Conservation (phyloP, 2,329 filamentous ascomycete genomes). For the Colletotrichum truncatum region DNA sequence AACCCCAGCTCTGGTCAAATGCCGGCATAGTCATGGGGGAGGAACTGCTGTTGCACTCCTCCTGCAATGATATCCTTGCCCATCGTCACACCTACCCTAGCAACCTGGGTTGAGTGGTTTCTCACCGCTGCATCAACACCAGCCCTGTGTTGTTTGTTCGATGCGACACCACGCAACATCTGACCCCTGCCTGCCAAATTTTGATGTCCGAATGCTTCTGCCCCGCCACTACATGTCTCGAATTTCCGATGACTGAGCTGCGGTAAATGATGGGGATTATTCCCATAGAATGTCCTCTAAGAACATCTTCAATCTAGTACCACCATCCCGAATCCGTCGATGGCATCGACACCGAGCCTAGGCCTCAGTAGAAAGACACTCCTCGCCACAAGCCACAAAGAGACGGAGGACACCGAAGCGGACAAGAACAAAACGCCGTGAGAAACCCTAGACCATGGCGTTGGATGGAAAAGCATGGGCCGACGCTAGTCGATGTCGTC, state of each 20-base stretch:
- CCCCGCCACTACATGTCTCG: background rate
- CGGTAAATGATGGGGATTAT: too few relatives aligned
- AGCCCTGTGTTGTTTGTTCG: too few relatives aligned
- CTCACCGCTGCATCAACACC: too few relatives aligned
- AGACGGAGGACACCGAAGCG: conserved; percentile 3
- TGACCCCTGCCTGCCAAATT: background rate
- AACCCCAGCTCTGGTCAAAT: background rate
- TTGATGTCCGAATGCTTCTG: background rate
- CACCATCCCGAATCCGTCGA: background rate
- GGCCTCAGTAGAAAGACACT: background rate
- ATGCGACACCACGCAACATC: background rate
- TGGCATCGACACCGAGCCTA: background rate
- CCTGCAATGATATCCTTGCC: too few relatives aligned
- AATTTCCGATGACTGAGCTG: too few relatives aligned
- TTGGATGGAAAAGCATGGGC: conserved; percentile 6
- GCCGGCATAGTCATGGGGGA: too few relatives aligned
- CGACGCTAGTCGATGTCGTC: conserved; percentile 20
- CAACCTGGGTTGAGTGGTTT: too few relatives aligned
- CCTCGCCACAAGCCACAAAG: background rate
- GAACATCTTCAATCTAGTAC: background rate
- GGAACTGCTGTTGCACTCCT: too few relatives aligned
- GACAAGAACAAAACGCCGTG: background rate
- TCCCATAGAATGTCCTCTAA: too few relatives aligned
- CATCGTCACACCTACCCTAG: too few relatives aligned
- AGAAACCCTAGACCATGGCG: conserved; percentile 15